A percentile compares a stretch with the other conserved stretches of the same genome.
Conservation (phyloP, 2,329 filamentous ascomycete species). For the Pseudocercospora fuligena region DNA sequence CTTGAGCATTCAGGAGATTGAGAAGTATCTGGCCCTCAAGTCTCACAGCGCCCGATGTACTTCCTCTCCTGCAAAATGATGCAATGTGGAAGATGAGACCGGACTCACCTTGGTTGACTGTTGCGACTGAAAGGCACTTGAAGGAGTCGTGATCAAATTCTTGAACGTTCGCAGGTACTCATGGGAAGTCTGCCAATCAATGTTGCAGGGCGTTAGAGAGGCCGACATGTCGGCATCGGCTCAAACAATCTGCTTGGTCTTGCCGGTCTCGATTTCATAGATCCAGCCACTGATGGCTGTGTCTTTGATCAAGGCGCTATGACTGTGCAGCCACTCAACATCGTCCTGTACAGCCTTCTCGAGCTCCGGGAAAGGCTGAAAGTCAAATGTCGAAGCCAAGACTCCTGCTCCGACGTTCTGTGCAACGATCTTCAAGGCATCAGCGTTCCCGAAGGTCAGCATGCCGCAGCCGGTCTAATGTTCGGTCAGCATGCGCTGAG, state of each 20-base stretch:
- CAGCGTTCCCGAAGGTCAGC: slow-evolving; percentile 68
- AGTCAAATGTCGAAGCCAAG: slow-evolving; percentile 49
- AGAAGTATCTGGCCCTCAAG: background rate
- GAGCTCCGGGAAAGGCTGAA: slow-evolving; percentile 68
- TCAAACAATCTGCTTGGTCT: slow-evolving; percentile 56
- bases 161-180: background rate
- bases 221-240: background rate
- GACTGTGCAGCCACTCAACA: slow-evolving; percentile 65
- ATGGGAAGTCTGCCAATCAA: background rate
- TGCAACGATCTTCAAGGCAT: slow-evolving; percentile 60
- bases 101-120: too few species aligned
- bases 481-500: background rate
- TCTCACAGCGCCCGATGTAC: too few species aligned
- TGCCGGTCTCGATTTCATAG: slow-evolving; percentile 78
- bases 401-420: slow-evolving; percentile 50
- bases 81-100: too few species aligned
- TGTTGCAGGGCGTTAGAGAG: background rate
- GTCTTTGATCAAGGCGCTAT: slow-evolving; percentile 62
- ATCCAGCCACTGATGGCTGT: slow-evolving; percentile 73
- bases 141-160: background rate
- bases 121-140: too few species aligned
- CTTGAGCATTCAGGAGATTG: background rate
- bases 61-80: too few species aligned
- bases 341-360: slow-evolving; percentile 69
- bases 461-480: slow-evolving; percentile 72